These are phyloP conservation scores for Pseudogymnoascus sp. DNA, from an alignment of 2,329 filamentous ascomycete genomes.

Conservation along the genomic window DNA sequence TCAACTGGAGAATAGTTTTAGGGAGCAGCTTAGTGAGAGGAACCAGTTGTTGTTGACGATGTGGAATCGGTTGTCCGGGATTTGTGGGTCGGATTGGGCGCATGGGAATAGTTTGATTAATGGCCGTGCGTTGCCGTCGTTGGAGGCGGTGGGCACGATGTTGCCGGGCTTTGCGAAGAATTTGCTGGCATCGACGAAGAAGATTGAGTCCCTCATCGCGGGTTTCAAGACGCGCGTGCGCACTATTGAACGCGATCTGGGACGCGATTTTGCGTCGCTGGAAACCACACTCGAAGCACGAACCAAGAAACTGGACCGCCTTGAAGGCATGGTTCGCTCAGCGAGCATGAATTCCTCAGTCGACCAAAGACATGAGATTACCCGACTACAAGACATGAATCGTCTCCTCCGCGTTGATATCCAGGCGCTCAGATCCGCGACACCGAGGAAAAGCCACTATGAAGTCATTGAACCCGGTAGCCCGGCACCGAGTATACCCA, in stretches of 20 bases:
- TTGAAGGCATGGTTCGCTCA: slow-evolving; percentile 73
- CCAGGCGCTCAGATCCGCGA: slow-evolving; percentile 60
- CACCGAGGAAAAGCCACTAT: slow-evolving; percentile 41
- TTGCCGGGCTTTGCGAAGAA: slow-evolving; percentile 87
- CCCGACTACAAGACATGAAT: slow-evolving; percentile 55
- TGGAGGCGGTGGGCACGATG: slow-evolving; percentile 80
- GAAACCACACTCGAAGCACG: slow-evolving; percentile 74
- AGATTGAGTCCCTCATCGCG: slow-evolving; percentile 71
- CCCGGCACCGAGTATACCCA: slow-evolving; percentile 30
- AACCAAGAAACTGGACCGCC: slow-evolving; percentile 75
- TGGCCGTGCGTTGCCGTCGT: slow-evolving; percentile 70
- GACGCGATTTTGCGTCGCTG: slow-evolving; percentile 80
- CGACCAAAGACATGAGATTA: slow-evolving; percentile 41
- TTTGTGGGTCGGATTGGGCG: slow-evolving; percentile 89
- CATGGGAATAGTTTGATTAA: slow-evolving; percentile 85
- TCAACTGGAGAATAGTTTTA: slow-evolving; percentile 69
- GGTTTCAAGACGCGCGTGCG: slow-evolving; percentile 76
- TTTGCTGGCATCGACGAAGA: slow-evolving; percentile 77
- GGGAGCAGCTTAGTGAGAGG: slow-evolving; percentile 81
- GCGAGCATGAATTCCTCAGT: slow-evolving; percentile 38
- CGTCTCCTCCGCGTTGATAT: slow-evolving; percentile 58
- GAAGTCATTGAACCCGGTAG: slow-evolving; percentile 27
- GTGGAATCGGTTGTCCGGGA: slow-evolving; percentile 78
- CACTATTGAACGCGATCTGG: slow-evolving; percentile 79
- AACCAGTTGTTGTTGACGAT: slow-evolving; percentile 82